Percentiles rank a stretch among this genome's conserved stretches.
Conservation (phyloP, 345 rosid species). For the Salix koriyanagi region DNA sequence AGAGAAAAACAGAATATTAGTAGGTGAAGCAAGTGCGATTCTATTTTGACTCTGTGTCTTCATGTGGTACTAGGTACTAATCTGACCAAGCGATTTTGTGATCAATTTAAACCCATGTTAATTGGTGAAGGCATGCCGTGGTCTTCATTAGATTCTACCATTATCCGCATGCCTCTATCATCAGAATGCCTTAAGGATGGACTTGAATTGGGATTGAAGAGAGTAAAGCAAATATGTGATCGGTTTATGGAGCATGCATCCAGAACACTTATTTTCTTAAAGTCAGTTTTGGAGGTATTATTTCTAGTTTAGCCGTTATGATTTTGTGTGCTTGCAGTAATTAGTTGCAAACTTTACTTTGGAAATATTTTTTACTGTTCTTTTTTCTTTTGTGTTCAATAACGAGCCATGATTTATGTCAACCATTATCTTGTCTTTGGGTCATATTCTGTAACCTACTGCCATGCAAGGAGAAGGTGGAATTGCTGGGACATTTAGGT, state of each 20-base stretch:
- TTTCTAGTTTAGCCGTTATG: conserved; percentile 3
- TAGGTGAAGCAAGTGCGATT: no score
- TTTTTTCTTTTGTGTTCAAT: background rate
- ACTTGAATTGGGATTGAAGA: conserved; percentile 58
- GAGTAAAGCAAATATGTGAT: conserved; percentile 61
- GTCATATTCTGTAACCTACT: background rate
- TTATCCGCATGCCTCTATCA: conserved; percentile 89
- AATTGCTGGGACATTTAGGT: background rate
- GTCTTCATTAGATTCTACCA: conserved; percentile 66
- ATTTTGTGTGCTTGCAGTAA: background rate
- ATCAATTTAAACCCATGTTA: conserved; percentile 84
- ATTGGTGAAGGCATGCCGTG: conserved; percentile 64
- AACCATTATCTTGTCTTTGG: background rate
- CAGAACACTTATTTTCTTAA: conserved; percentile 65
- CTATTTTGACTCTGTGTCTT: background rate
- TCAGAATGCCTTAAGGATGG: conserved; percentile 70
- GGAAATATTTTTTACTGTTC: background rate
- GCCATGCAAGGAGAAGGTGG: background rate
- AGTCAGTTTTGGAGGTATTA: conserved; percentile 77
- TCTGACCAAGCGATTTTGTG: conserved; percentile 71
- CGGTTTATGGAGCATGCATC: conserved; percentile 72
- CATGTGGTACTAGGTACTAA: conserved; percentile 59
- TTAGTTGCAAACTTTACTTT: background rate
- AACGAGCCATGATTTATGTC: background rate
- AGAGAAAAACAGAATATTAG: no score